phyloP scores from a whole-genome alignment of 1,284 basidiomycete species.

The Phellopilus nigrolimitatus region DNA sequence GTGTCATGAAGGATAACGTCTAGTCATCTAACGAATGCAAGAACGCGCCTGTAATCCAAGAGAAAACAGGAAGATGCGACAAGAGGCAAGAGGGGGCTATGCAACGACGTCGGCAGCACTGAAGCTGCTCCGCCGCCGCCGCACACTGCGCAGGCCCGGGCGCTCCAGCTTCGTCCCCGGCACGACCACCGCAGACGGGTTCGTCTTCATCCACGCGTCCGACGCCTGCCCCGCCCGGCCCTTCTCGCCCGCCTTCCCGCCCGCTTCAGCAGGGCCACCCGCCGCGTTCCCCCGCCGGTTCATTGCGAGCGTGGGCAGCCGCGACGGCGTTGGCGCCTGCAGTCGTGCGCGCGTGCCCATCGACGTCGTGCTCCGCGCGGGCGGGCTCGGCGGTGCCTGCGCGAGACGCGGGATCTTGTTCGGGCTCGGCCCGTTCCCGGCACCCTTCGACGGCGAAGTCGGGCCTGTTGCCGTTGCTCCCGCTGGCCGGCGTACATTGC shows the following conservation, averaged over 20 bases:
- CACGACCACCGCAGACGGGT: conserved; percentile 60
- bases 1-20: conserved; percentile 1
- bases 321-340: conserved; percentile 63
- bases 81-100: conserved; percentile 37
- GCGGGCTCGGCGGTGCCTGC: conserved; percentile 30
- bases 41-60: conserved; percentile 12
- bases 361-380: conserved; percentile 18
- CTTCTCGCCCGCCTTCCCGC: conserved; percentile 28
- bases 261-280: conserved; percentile 52
- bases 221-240: conserved; percentile 32
- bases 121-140: conserved; percentile 76
- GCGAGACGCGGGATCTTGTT: conserved; percentile 76
- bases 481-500: conserved; percentile 37
- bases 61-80: conserved; percentile 5
- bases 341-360: conserved; percentile 28
- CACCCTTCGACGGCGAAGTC: conserved; percentile 35
- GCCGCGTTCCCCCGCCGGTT: conserved; percentile 46
- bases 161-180: conserved; percentile 63
- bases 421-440: conserved; percentile 41
- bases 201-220: conserved; percentile 71
- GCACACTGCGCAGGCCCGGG: conserved; percentile 62
- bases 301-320: conserved; percentile 61
- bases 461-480: conserved; percentile 31
- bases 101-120: conserved; percentile 76
- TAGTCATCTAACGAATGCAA: conserved; percentile 17